Base-by-base conservation (phyloP, 208 protist species). In the Leishmania lainsoni region DNA sequence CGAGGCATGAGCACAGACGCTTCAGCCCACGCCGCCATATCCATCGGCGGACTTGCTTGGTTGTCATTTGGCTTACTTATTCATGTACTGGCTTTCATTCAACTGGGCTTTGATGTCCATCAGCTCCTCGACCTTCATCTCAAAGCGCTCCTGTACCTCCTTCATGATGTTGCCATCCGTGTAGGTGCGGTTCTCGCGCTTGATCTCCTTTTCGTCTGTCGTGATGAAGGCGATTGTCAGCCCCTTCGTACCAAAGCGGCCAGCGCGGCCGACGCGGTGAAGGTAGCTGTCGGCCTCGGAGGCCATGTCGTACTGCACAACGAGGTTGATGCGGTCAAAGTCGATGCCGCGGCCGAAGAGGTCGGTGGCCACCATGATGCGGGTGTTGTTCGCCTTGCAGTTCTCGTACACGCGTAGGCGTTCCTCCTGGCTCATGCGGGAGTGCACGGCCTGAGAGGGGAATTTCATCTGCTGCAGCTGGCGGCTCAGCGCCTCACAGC, bases 291-390 rank as follows among this genome's bases (percentile, higher is more conserved):
- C 99, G 22, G 87, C 87, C 29, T 97, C 89, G 20, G 95, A 95
- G 45, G 99, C 98, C 99, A 99, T 99, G 91, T 99, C 99, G 90
- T 99, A 99, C 92, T 99, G 99, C 82, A 99, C 98, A 51, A 99
- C 99, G 58, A 99, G 97, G 93, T 99, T 99, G 78, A 99, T 99
- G 71, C 97, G 92, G 85, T 99, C 98, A 83, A 99, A 99, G 89
- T 99, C 99, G 76, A 99, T 98, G 90, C 99, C 99, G 83, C 99
- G 98, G 69, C 98, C 99, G 84, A 99, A 99, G 59, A 99, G 87
- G 90, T 99, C 99, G 20, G 99, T 99, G 72, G 99, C 87, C 61
- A 99, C 99, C 70, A 99, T 90, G 74, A 99, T 99, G 73, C 99
- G 93, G 48, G 93, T 96, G 81, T 99, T 86, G 91, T 99, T 99